These are phyloP conservation scores for Acacia crassicarpa DNA, from an alignment of 306 rosid species.

Conservation along the genomic window DNA sequence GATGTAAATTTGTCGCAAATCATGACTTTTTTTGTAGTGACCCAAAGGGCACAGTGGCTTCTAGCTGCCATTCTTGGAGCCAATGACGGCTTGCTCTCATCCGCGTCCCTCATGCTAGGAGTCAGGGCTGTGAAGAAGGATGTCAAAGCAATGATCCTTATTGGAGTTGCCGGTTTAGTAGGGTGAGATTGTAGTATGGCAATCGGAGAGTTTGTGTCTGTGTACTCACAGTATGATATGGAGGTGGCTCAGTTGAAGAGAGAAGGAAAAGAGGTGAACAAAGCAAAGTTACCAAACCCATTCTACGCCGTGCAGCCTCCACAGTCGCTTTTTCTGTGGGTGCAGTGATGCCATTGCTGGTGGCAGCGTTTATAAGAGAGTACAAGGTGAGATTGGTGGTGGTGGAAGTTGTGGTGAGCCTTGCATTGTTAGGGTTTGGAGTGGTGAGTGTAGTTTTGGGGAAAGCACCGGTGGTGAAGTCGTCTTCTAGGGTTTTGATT, in stretches of 20 bases:
- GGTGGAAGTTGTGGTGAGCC: slow-evolving; percentile 39
- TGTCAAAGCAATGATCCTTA: slow-evolving; percentile 35
- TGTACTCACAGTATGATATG: slow-evolving; percentile 43
- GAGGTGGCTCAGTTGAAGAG: slow-evolving; percentile 39
- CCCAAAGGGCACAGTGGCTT: slow-evolving; percentile 43
- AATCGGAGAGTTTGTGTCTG: slow-evolving; percentile 45
- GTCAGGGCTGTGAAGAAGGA: slow-evolving; percentile 41
- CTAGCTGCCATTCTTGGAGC: slow-evolving; percentile 41
- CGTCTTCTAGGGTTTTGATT: slow-evolving; percentile 37
- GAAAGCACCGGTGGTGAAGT: slow-evolving; percentile 38
- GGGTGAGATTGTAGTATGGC: slow-evolving; percentile 47
- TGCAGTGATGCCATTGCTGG: slow-evolving; percentile 34
- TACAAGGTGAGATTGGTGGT: slow-evolving; percentile 40
- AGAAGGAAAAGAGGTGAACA: not conserved
- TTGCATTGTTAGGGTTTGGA: slow-evolving; percentile 44
- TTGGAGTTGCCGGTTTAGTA: slow-evolving; percentile 28
- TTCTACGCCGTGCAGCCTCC: slow-evolving; percentile 31
- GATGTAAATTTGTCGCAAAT: no score
- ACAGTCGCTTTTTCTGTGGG: slow-evolving; percentile 31
- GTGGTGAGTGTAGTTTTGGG: slow-evolving; percentile 35
- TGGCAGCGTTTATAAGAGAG: slow-evolving; percentile 38
- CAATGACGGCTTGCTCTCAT: slow-evolving; percentile 46
- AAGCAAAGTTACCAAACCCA: slow-evolving; percentile 38
- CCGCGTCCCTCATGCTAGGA: slow-evolving; percentile 41
- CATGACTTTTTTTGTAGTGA: no score